phyloP scores from a whole-genome alignment of 805 yeast species.

The Tetrapisispora arboricola region DNA sequence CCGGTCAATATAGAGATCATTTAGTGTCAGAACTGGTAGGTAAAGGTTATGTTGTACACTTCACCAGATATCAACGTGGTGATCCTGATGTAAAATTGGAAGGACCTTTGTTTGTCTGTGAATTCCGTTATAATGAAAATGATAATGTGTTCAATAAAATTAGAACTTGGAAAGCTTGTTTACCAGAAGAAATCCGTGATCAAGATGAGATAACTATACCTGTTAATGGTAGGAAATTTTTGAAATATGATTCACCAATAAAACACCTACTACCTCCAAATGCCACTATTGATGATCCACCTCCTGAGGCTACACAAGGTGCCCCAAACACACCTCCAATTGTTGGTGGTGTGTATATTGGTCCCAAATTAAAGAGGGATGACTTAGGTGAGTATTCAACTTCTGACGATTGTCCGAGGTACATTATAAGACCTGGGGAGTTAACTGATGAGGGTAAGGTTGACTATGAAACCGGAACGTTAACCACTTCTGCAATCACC shows the following conservation, averaged over 20 bases:
- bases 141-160: conserved; percentile 89
- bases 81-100: conserved; percentile 76
- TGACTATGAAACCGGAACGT: conserved; percentile 25
- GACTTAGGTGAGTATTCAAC: conserved; percentile 69
- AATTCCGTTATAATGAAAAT: conserved; percentile 83
- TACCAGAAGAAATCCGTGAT: conserved; percentile 92
- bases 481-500: conserved; percentile 3
- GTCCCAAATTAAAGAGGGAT: conserved; percentile 66
- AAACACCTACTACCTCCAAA: conserved; percentile 64
- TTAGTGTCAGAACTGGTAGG: conserved; percentile 79
- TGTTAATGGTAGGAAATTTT: conserved; percentile 53
- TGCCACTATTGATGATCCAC: conserved; percentile 61
- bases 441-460: conserved; percentile 29
- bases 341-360: conserved; percentile 78
- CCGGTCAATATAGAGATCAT: conserved; percentile 95
- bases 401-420: conserved; percentile 37
- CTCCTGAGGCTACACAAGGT: conserved; percentile 76
- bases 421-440: conserved; percentile 36
- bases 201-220: conserved; percentile 71
- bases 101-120: conserved; percentile 86
- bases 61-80: conserved; percentile 90
- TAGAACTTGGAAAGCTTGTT: conserved; percentile 96
- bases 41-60: conserved; percentile 88
- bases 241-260: conserved; percentile 77
- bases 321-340: conserved; percentile 88